These are phyloP conservation scores for Fusarium duplospermum DNA, from an alignment of 2,329 filamentous ascomycete genomes.

Conservation along the genomic window DNA sequence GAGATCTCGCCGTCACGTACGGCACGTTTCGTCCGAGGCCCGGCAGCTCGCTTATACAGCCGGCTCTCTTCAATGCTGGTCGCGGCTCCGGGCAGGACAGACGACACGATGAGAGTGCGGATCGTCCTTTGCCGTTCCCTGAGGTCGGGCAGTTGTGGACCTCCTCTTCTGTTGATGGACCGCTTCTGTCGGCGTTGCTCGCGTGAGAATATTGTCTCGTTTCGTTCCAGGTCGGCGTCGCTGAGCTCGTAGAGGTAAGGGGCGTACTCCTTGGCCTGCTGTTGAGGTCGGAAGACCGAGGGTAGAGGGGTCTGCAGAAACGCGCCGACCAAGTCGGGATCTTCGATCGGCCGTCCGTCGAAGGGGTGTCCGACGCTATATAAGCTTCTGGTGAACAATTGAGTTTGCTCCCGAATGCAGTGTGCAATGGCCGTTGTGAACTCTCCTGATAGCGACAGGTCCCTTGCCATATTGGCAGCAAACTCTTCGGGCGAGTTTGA, in stretches of 20 bases:
- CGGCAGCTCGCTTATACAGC: slow-evolving; percentile 82
- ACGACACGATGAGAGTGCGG: slow-evolving; percentile 90
- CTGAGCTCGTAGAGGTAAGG: slow-evolving; percentile 95
- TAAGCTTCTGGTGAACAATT: slow-evolving; percentile 92
- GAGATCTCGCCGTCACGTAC: slow-evolving; percentile 76
- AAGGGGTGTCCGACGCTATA: slow-evolving; percentile 96
- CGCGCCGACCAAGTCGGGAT: slow-evolving; percentile 85
- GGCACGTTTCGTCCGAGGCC: slow-evolving; percentile 67
- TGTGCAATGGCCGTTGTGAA: slow-evolving; percentile 98
- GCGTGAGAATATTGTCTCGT: slow-evolving; percentile 91
- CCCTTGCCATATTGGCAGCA: slow-evolving; percentile 86
- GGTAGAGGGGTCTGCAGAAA: slow-evolving; percentile 88
- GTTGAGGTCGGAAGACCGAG: slow-evolving; percentile 87
- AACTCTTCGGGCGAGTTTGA: slow-evolving; percentile 96
- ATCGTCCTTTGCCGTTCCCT: slow-evolving; percentile 95
- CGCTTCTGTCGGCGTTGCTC: slow-evolving; percentile 96
- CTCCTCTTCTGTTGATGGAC: slow-evolving; percentile 92
- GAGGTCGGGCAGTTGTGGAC: slow-evolving; percentile 92
- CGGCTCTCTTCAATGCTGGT: slow-evolving; percentile 84
- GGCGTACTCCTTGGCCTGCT: slow-evolving; percentile 92
- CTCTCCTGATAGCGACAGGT: slow-evolving; percentile 91
- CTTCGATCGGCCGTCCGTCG: slow-evolving; percentile 91
- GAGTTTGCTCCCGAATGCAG: slow-evolving; percentile 94
- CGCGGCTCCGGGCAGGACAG: slow-evolving; percentile 89
- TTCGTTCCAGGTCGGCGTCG: slow-evolving; percentile 88